phyloP scores from a whole-genome alignment of 2,329 filamentous ascomycete species.

The Lachnellula occidentalis region DNA sequence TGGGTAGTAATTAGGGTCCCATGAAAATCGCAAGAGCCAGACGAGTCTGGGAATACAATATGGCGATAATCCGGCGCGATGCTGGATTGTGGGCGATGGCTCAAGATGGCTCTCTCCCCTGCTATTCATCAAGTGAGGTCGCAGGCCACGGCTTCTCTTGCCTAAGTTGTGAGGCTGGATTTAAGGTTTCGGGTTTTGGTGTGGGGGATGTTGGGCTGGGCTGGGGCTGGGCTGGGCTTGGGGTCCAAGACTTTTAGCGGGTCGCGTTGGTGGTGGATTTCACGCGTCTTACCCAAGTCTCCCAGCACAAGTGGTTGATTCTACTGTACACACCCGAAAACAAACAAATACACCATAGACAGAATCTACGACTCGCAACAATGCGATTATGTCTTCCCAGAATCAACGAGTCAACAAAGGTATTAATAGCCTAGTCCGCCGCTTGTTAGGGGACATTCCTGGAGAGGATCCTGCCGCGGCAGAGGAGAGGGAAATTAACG shows the following conservation, averaged over 20 bases:
- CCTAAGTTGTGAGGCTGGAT: slow-evolving; percentile 4
- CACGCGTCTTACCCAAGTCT: too few species aligned
- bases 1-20: slow-evolving; percentile 20
- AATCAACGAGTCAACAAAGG: slow-evolving; percentile 68
- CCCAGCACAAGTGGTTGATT: background rate
- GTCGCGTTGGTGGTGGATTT: background rate
- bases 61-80: slow-evolving; percentile 18
- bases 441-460: slow-evolving; percentile 62
- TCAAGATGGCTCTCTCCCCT: slow-evolving; percentile 11
- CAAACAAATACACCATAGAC: background rate
- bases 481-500: slow-evolving; percentile 63
- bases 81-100: slow-evolving; percentile 18
- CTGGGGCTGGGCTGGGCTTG: background rate
- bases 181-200: background rate
- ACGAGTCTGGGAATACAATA: slow-evolving; percentile 19
- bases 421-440: slow-evolving; percentile 71
- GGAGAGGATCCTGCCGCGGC: slow-evolving; percentile 62
- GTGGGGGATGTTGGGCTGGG: background rate
- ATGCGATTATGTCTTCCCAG: slow-evolving; percentile 31
- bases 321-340: background rate
- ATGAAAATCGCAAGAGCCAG: slow-evolving; percentile 23
- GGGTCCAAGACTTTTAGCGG: background rate
- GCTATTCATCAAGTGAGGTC: background rate
- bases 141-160: background rate
- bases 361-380: slow-evolving; percentile 12